Evolutionary conservation across 1,284 basidiomycete genomes (phyloP).

Genomic region (Anthracocystis setariae): DNA sequence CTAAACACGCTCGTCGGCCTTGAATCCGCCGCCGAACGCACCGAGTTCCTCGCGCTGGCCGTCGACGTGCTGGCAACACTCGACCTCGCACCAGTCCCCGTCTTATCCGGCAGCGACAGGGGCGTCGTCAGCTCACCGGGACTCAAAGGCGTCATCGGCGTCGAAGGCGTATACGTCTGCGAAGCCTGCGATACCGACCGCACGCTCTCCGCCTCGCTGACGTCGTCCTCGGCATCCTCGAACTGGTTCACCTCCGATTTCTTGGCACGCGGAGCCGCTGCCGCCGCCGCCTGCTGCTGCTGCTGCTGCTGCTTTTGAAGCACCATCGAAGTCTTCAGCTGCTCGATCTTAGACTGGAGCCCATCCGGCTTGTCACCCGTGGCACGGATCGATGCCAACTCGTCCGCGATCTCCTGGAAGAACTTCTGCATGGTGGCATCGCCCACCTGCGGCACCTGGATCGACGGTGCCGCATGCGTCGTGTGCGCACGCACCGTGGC

Average conservation of each 20-base stretch:
- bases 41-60: constrained; percentile 31
- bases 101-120: constrained; percentile 43
- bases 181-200: constrained; percentile 50
- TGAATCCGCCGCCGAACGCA: constrained; percentile 33
- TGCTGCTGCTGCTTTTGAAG: constrained; percentile 33
- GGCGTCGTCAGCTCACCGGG: constrained; percentile 50
- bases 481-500: constrained; percentile 47
- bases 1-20: constrained; percentile 53
- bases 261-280: constrained; percentile 16
- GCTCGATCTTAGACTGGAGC: constrained; percentile 69
- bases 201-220: constrained; percentile 48
- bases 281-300: constrained; percentile 23
- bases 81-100: constrained; percentile 12
- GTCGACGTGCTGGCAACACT: constrained; percentile 23
- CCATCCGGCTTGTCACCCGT: constrained; percentile 65
- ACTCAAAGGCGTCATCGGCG: constrained; percentile 52
- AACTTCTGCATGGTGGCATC: constrained; percentile 80
- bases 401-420: constrained; percentile 82
- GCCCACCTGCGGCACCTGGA: constrained; percentile 62
- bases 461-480: constrained; percentile 52
- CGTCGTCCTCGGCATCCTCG: constrained; percentile 72
- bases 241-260: constrained; percentile 69
- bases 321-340: constrained; percentile 68
- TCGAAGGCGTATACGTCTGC: constrained; percentile 47
- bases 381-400: constrained; percentile 75